phyloP scores from a whole-genome alignment of 73 alveolate genomes.

The Paramecium sonneborni region DNA sequence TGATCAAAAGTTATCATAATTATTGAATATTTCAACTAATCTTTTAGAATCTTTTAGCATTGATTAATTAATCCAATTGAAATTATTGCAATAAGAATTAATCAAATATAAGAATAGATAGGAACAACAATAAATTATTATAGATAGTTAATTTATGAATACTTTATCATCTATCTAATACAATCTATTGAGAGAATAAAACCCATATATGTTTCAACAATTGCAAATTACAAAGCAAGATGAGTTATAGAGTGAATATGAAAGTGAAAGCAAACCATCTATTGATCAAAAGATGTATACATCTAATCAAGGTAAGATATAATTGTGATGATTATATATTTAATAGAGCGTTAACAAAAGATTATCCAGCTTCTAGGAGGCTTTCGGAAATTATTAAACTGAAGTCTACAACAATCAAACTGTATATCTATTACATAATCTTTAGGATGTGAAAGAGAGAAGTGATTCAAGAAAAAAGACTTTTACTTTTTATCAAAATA shows the following conservation, averaged over 20 bases:
- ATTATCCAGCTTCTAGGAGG: neutral
- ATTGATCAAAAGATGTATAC: neutral
- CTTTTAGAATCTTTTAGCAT: conserved; percentile 20
- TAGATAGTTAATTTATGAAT: conserved; percentile 25
- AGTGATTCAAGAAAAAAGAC: conserved; percentile 9
- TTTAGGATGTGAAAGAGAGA: neutral
- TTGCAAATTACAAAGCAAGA: neutral
- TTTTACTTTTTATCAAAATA: neutral
- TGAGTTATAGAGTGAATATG: neutral
- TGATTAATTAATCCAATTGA: conserved; percentile 29
- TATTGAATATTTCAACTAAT: neutral
- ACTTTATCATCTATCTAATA: neutral
- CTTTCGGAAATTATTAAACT: neutral
- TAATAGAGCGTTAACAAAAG: neutral
- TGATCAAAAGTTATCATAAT: neutral
- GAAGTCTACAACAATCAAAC: neutral
- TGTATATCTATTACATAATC: neutral
- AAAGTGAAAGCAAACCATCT: conserved; percentile 1
- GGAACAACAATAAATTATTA: neutral
- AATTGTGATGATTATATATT: conserved; percentile 41
- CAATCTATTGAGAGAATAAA: neutral
- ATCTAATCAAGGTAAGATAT: conserved; percentile 29
- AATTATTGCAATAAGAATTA: neutral
- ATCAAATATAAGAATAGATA: neutral
- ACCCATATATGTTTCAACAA: neutral